Percentiles rank a stretch among this genome's conserved stretches.
These are phyloP conservation scores for Calonectria crousiana DNA, from an alignment of 2,329 filamentous ascomycete genomes.

Conservation along the genomic window DNA sequence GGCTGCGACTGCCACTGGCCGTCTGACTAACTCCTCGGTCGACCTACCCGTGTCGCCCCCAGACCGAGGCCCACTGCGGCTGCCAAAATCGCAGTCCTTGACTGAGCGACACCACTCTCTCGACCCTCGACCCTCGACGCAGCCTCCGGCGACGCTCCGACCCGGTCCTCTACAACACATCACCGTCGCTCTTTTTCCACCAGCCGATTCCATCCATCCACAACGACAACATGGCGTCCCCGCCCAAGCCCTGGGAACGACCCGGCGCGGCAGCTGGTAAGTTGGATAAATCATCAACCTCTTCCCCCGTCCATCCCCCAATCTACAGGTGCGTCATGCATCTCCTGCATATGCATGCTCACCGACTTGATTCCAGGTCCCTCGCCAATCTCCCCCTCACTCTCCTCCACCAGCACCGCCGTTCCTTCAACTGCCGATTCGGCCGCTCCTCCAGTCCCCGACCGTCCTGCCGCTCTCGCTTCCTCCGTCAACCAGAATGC, in stretches of 20 bases:
- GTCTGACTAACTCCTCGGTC: constrained; percentile 6
- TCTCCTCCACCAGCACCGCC: constrained; percentile 55
- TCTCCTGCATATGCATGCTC: constrained; percentile 41
- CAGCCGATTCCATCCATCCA: constrained; percentile 5
- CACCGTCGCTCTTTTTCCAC: not conserved
- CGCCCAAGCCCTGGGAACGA: constrained; percentile 97
- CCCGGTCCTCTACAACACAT: not conserved
- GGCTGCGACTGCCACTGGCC: not conserved
- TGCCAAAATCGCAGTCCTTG: not conserved
- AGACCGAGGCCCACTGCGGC: constrained; percentile 5
- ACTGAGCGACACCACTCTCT: not conserved
- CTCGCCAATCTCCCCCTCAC: constrained; percentile 57
- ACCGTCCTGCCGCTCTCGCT: constrained; percentile 82
- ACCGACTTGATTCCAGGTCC: constrained; percentile 45
- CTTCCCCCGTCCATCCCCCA: not conserved
- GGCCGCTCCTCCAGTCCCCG: constrained; percentile 77
- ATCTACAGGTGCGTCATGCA: constrained; percentile 16
- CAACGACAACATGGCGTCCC: constrained; percentile 73
- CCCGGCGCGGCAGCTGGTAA: constrained; percentile 72
- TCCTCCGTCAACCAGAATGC: constrained; percentile 90
- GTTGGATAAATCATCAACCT: constrained; percentile 42
- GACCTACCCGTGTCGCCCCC: not conserved
- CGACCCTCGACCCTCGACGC: not conserved
- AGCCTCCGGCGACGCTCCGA: not conserved
- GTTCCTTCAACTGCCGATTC: constrained; percentile 53